phyloP scores from a whole-genome alignment of 148 eudicot species.

The Suaeda aralocaspica region DNA sequence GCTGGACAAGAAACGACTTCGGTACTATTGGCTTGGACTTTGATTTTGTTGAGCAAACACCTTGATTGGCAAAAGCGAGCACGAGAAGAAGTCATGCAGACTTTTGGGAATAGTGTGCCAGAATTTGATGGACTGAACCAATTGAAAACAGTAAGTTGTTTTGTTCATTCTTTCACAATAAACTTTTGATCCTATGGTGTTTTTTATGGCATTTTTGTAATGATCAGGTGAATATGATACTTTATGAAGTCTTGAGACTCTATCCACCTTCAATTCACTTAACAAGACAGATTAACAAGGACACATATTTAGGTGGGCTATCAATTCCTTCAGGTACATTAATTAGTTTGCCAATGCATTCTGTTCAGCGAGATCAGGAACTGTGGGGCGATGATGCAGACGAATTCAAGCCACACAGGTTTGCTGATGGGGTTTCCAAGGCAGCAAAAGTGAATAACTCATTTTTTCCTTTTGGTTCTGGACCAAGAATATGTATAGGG shows the following conservation, averaged over 20 bases:
- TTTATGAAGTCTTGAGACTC: constrained; percentile 26
- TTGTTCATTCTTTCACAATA: background rate
- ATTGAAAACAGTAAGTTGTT: constrained; percentile 27
- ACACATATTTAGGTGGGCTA: constrained; percentile 20
- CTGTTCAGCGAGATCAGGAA: constrained; percentile 21
- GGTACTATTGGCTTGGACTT: constrained; percentile 21
- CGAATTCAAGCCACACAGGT: constrained; percentile 30
- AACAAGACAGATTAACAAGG: constrained; percentile 13
- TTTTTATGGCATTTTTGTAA: background rate
- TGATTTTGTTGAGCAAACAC: constrained; percentile 28
- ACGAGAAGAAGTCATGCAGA: constrained; percentile 25
- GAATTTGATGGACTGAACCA: constrained; percentile 24
- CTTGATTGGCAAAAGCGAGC: constrained; percentile 33
- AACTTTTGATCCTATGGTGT: background rate
- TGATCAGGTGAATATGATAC: constrained; percentile 27
- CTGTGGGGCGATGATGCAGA: constrained; percentile 27
- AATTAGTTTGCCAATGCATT: constrained; percentile 2
- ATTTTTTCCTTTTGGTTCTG: constrained; percentile 31
- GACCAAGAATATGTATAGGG: constrained; percentile 15
- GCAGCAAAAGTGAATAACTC: constrained; percentile 22
- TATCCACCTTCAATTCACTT: constrained; percentile 26
- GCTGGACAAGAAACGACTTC: constrained; percentile 37
- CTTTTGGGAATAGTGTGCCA: constrained; percentile 18
- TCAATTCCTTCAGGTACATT: constrained; percentile 17
- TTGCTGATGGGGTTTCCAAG: constrained; percentile 26